These are phyloP conservation scores for Tagetes patula DNA, from an alignment of 129 eudicot genomes.

Conservation along the genomic window DNA sequence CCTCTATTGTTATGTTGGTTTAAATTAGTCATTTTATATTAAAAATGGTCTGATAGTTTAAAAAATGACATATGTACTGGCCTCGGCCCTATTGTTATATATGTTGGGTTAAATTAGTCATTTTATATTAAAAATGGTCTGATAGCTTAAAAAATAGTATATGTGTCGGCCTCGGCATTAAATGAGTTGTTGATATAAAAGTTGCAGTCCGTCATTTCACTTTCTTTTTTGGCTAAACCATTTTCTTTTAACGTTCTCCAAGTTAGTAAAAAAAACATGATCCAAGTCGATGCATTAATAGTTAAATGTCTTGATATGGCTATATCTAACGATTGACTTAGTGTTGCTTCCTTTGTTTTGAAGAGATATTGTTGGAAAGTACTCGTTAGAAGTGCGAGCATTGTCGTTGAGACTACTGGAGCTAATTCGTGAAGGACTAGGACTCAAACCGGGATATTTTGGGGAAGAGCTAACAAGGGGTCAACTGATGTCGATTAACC, in stretches of 20 bases:
- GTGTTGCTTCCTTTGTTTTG: conserved; percentile 17
- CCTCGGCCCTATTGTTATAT: too few relatives aligned
- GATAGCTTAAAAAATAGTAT: too few relatives aligned
- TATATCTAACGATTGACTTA: not conserved
- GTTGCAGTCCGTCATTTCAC: too few relatives aligned
- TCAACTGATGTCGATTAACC: conserved; percentile 49
- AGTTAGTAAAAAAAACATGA: not conserved
- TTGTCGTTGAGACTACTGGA: conserved; percentile 48
- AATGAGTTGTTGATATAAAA: too few relatives aligned
- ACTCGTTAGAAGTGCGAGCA: conserved; percentile 45
- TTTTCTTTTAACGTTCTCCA: too few relatives aligned
- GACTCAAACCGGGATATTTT: conserved; percentile 51
- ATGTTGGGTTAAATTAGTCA: too few relatives aligned
- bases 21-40: too few relatives aligned
- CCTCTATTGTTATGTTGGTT: too few relatives aligned
- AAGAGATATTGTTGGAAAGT: conserved; percentile 40
- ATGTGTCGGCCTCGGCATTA: too few relatives aligned
- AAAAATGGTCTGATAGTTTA: too few relatives aligned
- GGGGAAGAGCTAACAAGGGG: conserved; percentile 38
- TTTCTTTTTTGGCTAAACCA: too few relatives aligned
- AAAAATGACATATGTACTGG: too few relatives aligned
- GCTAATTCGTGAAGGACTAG: conserved; percentile 57
- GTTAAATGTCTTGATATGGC: not conserved
- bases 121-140: not conserved
- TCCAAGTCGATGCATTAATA: not conserved